These are phyloP conservation scores for Pseudocercospora pini-densiflorae DNA, from an alignment of 2,329 filamentous ascomycete genomes.

Conservation along the genomic window DNA sequence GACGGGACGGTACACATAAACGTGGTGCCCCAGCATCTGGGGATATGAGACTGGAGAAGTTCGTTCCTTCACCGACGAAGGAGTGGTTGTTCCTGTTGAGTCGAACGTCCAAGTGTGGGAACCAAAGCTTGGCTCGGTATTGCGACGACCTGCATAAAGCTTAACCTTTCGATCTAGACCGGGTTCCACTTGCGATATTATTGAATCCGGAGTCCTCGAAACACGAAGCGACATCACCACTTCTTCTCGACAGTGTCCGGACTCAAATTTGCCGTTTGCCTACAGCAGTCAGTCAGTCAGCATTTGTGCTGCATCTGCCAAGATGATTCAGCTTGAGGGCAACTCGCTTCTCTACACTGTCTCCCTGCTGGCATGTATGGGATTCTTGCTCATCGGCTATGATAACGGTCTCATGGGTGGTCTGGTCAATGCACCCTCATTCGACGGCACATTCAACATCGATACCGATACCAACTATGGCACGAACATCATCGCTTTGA, in stretches of 20 bases:
- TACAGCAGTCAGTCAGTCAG: neutral
- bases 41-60: neutral
- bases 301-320: conserved; percentile 14
- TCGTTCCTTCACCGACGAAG: neutral
- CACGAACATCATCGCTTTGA: conserved; percentile 48
- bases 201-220: neutral
- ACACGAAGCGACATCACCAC: conserved; percentile 4
- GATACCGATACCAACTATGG: conserved; percentile 43
- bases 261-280: neutral
- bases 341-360: conserved; percentile 49
- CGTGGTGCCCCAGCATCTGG: conserved; percentile 8
- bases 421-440: conserved; percentile 47
- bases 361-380: conserved; percentile 51
- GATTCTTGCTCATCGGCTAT: conserved; percentile 56
- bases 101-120: neutral
- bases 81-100: conserved; percentile 3
- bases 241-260: neutral
- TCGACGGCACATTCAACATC: conserved; percentile 47
- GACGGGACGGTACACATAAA: conserved; percentile 6
- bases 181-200: neutral
- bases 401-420: conserved; percentile 33
- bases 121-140: neutral
- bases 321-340: conserved; percentile 39
- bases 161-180: conserved; percentile 10
- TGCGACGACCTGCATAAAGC: conserved; percentile 2